Base-by-base conservation (phyloP, 495 filamentous ascomycete species). In the Hamigera avellanea region DNA sequence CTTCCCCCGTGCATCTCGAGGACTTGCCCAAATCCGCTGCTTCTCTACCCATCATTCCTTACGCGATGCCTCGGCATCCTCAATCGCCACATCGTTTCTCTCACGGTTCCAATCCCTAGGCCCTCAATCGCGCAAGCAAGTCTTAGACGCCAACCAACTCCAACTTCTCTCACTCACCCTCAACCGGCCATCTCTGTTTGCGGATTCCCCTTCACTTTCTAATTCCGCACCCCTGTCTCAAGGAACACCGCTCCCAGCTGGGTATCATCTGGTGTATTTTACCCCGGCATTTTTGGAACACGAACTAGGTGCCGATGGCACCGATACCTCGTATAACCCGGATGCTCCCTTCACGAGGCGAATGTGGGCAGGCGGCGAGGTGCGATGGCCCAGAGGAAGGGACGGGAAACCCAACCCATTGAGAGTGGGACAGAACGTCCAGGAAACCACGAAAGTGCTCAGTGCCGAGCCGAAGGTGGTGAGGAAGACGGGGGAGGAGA, bases 331-430 rank as follows among this genome's bases (percentile, higher is more conserved):
- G 2, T 83, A 86, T 41, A 77, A 69, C 29, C 83, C 85, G 0
- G 70, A 73, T 2, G 19, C 39, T 0, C 75, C 78, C 0, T 88
- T 76, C 40, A 70, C 64, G 16, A 66, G 80, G 15, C 73, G 83
- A 16, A 79, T 93, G 75, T 93, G 85, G 85, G 81, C 80, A 2
- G 83, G 83, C 17, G 85, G 83, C 0, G 58, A 64, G 39, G 60
- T 78, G 16, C 34, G 46, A n/a, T 79, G 72, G 73, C 57, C 54
- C 6, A 57, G 62, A 2, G 45, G 44, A 21, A 37, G 31, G 1
- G 42, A 53, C 8, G 59, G 60, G 6, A 48, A 53, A 10, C 43
- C 52, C 29, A 66, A 69, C 37, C 46, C 48, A 8, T 47, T 77
- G 35, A 52, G 62, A 3, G 62, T 78, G 0, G 76, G 74, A 2